Base-by-base conservation (phyloP, 2,329 filamentous ascomycete genomes). In the Pseudopithomyces maydicus region DNA sequence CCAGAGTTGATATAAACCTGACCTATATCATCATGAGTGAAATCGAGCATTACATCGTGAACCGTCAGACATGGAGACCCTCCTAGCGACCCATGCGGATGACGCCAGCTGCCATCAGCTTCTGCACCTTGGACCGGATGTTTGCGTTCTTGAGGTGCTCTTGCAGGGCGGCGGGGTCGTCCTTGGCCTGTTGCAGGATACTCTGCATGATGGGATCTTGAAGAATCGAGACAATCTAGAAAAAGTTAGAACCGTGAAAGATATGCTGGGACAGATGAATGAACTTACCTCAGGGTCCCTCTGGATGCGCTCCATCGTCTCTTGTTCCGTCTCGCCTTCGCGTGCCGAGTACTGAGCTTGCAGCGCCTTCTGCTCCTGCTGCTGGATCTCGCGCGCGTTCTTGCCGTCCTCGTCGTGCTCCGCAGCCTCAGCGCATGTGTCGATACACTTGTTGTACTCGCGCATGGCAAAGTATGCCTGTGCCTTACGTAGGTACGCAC, bases 141-240 rank as follows among this genome's bases (percentile, higher is more conserved):
- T 83, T 85, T 0, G 92, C 86, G 81, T 98, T 99, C 82, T 88
- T 91, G 91, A 99, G 97, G 79, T 99, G 96, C 77, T 99, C 94
- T 75, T 96, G 90, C 61, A 99, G 85, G 44, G 95, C 95, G 47
- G 90, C 90, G 17, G 95, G 95, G 71, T 99, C 91, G 54, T 87
- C 88, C 83, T 98, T 96, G 44, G 95, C 95, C 80, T 99, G 95
- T 77, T 98, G 93, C 55, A 98, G 86, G 66, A 97, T 97, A 65
- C 90, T 90, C 80, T 99, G 92, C 94, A 99, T 98, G 73, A 99
- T 89, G 15, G 95, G 95, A 73, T 99, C 95, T 77, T 93, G 89
- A 79, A 98, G 90, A 72, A 97, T 94, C 61, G 82, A 79, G 85
- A 96, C 91, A 75, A 98, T 97, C 88, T 84, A 62, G 23, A 3